Percentiles rank a stretch among this genome's conserved stretches.
phyloP scores from a whole-genome alignment of 257 asterid genomes.

The Petunia secreta region DNA sequence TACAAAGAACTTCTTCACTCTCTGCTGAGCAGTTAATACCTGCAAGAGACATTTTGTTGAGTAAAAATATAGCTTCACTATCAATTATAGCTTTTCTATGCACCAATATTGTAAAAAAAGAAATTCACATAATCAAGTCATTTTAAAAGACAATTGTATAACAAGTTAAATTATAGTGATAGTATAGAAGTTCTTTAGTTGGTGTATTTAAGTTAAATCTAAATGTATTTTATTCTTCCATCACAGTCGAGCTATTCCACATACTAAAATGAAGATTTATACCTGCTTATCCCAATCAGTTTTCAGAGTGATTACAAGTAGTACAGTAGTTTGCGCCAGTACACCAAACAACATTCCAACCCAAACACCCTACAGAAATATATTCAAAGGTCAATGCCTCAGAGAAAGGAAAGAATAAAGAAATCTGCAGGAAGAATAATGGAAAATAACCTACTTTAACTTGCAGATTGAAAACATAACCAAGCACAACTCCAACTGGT shows the following conservation, averaged over 20 bases:
- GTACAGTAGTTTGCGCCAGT: conserved; percentile 51
- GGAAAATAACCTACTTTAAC: conserved; percentile 40
- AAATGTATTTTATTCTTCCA: not conserved
- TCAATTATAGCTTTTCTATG: not conserved
- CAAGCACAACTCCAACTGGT: conserved; percentile 54
- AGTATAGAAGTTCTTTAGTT: no score
- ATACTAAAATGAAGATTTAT: not conserved
- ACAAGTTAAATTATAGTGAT: not conserved
- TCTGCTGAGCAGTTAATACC: conserved; percentile 46
- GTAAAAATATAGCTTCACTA: not conserved
- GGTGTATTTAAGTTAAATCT: no score
- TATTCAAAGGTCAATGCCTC: no score
- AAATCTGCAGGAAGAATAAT: no score
- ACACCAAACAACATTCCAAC: conserved; percentile 64
- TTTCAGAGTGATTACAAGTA: conserved; percentile 45
- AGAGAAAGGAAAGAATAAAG: no score
- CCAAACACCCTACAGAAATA: conserved; percentile 66
- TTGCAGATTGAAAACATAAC: conserved; percentile 38
- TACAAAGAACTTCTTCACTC: conserved; percentile 48
- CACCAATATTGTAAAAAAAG: no score
- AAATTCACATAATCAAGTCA: no score
- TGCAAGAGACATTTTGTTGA: not conserved
- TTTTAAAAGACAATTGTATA: no score
- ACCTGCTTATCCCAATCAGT: conserved; percentile 77
- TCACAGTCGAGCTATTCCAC: not conserved